Conservation (phyloP, 345 rosid species). For the Eucalyptus urophylla region DNA sequence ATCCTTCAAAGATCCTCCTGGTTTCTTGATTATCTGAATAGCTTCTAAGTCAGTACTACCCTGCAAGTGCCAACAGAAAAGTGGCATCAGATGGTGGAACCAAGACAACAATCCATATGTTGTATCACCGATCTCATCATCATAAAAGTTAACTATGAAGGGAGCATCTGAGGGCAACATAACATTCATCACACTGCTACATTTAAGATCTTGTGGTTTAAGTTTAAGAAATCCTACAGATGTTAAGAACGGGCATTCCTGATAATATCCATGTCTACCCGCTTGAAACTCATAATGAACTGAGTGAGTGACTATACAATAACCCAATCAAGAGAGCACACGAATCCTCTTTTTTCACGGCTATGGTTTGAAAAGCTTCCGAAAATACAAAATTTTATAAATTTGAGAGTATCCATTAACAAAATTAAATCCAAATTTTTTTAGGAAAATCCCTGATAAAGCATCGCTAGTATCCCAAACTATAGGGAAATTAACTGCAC, state of each 20-base stretch:
- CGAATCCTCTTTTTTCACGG: not conserved
- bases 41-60: conserved; percentile 29
- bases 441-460: not conserved
- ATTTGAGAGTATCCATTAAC: not conserved
- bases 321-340: not conserved
- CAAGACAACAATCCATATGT: not conserved
- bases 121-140: not conserved
- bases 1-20: conserved; percentile 30
- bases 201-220: not conserved
- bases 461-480: not conserved
- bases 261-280: not conserved
- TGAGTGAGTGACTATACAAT: not conserved
- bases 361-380: not conserved
- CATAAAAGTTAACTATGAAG: not conserved
- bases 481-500: not conserved
- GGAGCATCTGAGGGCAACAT: not conserved
- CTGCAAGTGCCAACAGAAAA: conserved; percentile 1
- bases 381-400: not conserved
- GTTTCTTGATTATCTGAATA: conserved; percentile 30
- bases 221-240: not conserved
- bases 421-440: not conserved
- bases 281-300: not conserved
- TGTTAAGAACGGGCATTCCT: not conserved
- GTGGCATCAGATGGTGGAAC: not conserved
- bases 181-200: not conserved